A percentile compares a stretch with the other conserved stretches of the same genome.
These are phyloP conservation scores for Aspergillus campestris DNA, from an alignment of 495 filamentous ascomycete genomes.

Conservation along the genomic window DNA sequence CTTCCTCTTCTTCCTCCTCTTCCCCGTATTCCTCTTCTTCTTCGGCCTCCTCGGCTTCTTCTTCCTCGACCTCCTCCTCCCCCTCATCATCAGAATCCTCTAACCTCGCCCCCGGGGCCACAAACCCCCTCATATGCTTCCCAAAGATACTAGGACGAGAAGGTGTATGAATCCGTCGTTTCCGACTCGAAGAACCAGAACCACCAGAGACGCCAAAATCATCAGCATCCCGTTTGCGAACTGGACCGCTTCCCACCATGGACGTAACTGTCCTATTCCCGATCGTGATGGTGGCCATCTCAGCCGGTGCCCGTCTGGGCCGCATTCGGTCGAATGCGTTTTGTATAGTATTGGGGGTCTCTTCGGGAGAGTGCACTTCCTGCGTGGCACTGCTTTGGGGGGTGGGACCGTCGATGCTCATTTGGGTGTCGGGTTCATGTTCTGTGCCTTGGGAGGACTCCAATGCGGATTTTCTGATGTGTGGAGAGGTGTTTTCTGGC, in stretches of 20 bases:
- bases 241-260: slow-evolving; percentile 42
- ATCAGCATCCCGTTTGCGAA: slow-evolving; percentile 29
- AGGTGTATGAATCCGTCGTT: slow-evolving; percentile 33
- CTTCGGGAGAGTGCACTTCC: slow-evolving; percentile 14
- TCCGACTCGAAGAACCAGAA: slow-evolving; percentile 13
- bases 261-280: slow-evolving; percentile 67
- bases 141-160: slow-evolving; percentile 49
- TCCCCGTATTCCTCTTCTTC: slow-evolving; percentile 15
- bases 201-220: slow-evolving; percentile 5
- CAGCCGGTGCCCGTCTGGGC: slow-evolving; percentile 53
- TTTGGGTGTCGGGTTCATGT: neutral
- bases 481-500: neutral
- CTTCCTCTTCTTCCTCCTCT: slow-evolving; percentile 9
- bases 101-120: slow-evolving; percentile 54
- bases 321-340: slow-evolving; percentile 63
- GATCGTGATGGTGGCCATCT: slow-evolving; percentile 83
- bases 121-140: slow-evolving; percentile 62
- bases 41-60: slow-evolving; percentile 18
- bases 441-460: neutral
- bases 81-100: slow-evolving; percentile 22
- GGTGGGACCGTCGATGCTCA: neutral
- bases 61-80: slow-evolving; percentile 25
- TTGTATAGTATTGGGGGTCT: slow-evolving; percentile 44
- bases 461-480: neutral
- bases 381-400: neutral